Evolutionary conservation across 129 eudicot genomes (phyloP).

Genomic region (Escallonia rubra): DNA sequence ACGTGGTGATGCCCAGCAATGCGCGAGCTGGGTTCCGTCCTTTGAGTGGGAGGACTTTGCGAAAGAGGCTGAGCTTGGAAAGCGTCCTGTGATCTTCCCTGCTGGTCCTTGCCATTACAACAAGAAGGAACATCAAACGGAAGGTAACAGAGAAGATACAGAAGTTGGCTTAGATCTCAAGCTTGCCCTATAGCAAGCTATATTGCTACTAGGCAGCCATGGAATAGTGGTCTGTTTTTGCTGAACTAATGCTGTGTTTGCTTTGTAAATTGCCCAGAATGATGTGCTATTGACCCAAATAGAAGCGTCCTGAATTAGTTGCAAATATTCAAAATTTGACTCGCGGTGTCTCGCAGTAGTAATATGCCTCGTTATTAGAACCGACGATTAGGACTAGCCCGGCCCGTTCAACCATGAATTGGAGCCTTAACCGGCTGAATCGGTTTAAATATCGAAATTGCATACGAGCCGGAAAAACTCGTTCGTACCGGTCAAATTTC

Average conservation of each 20-base stretch:
- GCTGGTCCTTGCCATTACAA: not conserved
- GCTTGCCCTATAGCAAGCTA: conserved; percentile 11
- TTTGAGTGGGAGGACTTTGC: conserved; percentile 34
- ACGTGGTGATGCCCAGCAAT: not conserved
- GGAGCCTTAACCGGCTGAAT: too few relatives aligned
- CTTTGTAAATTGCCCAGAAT: not conserved
- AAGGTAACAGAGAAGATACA: not conserved
- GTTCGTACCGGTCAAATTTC: too few relatives aligned
- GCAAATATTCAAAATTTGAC: not conserved
- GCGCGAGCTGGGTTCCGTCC: conserved; percentile 23
- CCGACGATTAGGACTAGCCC: too few relatives aligned
- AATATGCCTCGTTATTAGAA: too few relatives aligned
- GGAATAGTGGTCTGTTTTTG: not conserved
- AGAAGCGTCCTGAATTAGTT: not conserved
- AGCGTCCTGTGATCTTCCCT: not conserved
- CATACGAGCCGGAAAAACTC: too few relatives aligned
- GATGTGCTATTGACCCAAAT: too few relatives aligned
- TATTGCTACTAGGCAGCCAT: not conserved
- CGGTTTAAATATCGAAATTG: too few relatives aligned
- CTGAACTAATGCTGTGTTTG: not conserved
- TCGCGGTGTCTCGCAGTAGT: not conserved
- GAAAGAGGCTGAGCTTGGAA: not conserved
- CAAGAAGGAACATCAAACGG: not conserved
- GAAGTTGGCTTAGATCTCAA: conserved; percentile 13
- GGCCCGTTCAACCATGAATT: too few relatives aligned